Percentiles rank a stretch among this genome's conserved stretches.
These are phyloP conservation scores for Fusarium poae DNA, from an alignment of 2,329 filamentous ascomycete species.

Conservation along the genomic window DNA sequence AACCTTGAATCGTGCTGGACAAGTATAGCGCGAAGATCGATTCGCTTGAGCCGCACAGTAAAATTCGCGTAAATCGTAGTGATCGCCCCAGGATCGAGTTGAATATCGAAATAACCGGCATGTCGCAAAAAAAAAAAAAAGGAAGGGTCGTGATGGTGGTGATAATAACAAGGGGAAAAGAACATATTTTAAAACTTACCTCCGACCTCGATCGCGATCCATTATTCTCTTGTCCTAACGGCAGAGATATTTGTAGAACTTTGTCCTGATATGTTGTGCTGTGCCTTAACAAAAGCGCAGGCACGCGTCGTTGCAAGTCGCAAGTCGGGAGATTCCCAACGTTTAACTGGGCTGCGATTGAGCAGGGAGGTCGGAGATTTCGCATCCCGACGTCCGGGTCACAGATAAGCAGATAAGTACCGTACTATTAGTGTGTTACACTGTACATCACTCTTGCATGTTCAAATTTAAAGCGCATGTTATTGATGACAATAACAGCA, in stretches of 20 bases:
- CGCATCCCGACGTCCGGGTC: conserved; percentile 34
- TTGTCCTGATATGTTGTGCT: conserved; percentile 12
- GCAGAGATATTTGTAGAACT: conserved; percentile 17
- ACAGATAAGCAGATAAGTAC: conserved; percentile 34
- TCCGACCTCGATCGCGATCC: conserved; percentile 57
- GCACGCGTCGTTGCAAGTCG: conserved; percentile 43
- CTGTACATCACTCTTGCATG: neutral
- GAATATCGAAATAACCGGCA: conserved; percentile 15
- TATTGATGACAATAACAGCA: neutral
- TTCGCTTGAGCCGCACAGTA: conserved; percentile 3
- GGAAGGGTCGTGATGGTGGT: conserved; percentile 9
- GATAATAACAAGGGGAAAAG: conserved; percentile 14
- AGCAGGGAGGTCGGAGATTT: conserved; percentile 44
- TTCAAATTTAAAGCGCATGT: neutral
- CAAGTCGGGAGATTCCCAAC: conserved; percentile 32
- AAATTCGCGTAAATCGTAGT: neutral
- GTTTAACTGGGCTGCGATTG: conserved; percentile 11
- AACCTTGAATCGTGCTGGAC: neutral
- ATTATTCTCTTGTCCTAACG: conserved; percentile 39
- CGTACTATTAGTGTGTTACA: neutral
- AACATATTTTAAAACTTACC: conserved; percentile 49
- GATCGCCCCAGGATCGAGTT: neutral
- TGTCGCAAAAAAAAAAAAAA: conserved; percentile 35
- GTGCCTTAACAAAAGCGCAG: conserved; percentile 36
- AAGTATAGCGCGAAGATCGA: neutral